These are phyloP conservation scores for Chaetomium olivaceum DNA, from an alignment of 2,329 filamentous ascomycete species.

Conservation along the genomic window DNA sequence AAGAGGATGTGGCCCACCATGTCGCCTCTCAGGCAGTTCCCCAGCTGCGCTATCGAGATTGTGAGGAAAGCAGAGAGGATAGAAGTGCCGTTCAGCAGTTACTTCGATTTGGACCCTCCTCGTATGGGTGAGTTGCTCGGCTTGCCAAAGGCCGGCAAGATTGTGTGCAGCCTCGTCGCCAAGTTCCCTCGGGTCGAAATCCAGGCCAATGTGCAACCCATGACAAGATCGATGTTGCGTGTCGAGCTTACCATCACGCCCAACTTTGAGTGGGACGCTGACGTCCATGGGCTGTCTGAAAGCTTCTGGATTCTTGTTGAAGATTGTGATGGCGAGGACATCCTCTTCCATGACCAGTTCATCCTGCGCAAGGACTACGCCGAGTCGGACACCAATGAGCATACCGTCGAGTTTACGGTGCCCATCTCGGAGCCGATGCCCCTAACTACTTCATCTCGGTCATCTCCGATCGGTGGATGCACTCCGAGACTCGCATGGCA, in stretches of 20 bases:
- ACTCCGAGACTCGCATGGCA: constrained; percentile 88
- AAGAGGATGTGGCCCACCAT: constrained; percentile 99
- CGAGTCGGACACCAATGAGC: constrained; percentile 81
- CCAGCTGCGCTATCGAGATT: constrained; percentile 77
- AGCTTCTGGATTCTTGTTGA: constrained; percentile 97
- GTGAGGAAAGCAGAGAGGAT: constrained; percentile 92
- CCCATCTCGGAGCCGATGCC: constrained; percentile 97
- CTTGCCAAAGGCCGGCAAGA: constrained; percentile 81
- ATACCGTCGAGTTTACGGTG: constrained; percentile 93
- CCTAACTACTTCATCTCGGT: constrained; percentile 98
- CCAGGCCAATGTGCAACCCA: constrained; percentile 89
- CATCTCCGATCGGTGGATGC: constrained; percentile 96
- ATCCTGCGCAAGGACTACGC: constrained; percentile 88
- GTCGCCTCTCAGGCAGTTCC: constrained; percentile 91
- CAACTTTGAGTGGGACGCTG: constrained; percentile 94
- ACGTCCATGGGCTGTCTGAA: constrained; percentile 82
- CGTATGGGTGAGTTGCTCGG: constrained; percentile 94
- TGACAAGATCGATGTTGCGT: constrained; percentile 89
- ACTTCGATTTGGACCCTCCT: constrained; percentile 94
- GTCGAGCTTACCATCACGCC: constrained; percentile 89
- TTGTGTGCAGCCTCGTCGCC: constrained; percentile 80
- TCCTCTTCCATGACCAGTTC: constrained; percentile 93
- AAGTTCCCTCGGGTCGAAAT: constrained; percentile 94
- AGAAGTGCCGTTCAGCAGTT: constrained; percentile 88
- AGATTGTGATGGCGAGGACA: constrained; percentile 95